Percentiles rank a stretch among this genome's conserved stretches.
These are phyloP conservation scores for Boletus sp. DNA, from an alignment of 768 basidiomycete species.

Conservation along the genomic window DNA sequence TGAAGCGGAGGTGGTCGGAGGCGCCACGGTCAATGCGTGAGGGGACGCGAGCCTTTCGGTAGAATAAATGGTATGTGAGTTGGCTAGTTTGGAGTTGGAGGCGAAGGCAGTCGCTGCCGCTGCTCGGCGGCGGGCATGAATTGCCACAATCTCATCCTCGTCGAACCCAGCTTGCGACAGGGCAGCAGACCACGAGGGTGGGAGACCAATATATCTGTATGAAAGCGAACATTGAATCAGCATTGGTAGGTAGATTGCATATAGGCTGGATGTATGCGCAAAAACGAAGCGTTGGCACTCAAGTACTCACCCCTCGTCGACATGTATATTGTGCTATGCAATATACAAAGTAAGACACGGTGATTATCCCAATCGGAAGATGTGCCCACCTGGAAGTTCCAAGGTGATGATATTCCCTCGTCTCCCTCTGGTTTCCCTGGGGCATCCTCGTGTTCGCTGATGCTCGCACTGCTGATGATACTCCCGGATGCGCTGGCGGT, in stretches of 20 bases:
- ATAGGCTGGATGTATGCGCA: not conserved
- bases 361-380: not conserved
- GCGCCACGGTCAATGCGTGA: not conserved
- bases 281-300: slow-evolving; percentile 22
- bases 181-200: slow-evolving; percentile 70
- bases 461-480: slow-evolving; percentile 10
- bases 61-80: not conserved
- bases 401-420: slow-evolving; percentile 64
- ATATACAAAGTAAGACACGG: not conserved
- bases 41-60: slow-evolving; percentile 15
- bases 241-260: not conserved
- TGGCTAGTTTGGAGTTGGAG: slow-evolving; percentile 6
- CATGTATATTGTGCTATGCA: slow-evolving; percentile 72
- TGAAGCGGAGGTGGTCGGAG: slow-evolving; percentile 20
- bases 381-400: slow-evolving; percentile 65
- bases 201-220: slow-evolving; percentile 58
- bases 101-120: slow-evolving; percentile 13
- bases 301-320: slow-evolving; percentile 63
- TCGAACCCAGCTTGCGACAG: slow-evolving; percentile 61
- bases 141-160: slow-evolving; percentile 65
- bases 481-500: slow-evolving; percentile 13
- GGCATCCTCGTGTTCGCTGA: slow-evolving; percentile 8
- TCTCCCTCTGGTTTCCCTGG: slow-evolving; percentile 39
- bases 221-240: not conserved
- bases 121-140: slow-evolving; percentile 42